Evolutionary conservation across 331 rosid genomes (phyloP), one percentile per base, ranked within the genome.

Genomic region (Rhamnella rubrinervis): DNA sequence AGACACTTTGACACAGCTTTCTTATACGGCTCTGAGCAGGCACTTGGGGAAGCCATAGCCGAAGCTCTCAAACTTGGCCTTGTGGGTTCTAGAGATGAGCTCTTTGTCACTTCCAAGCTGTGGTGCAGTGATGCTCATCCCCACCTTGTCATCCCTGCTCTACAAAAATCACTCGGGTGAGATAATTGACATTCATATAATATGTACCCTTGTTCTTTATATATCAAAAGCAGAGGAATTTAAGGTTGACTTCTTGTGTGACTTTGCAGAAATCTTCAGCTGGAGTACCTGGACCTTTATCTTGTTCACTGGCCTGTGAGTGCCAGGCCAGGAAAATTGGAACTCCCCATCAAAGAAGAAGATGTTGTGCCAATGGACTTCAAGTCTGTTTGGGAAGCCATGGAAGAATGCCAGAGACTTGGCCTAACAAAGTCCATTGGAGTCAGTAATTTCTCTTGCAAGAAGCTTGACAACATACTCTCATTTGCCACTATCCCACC

Each of bases 1-100:
- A 63, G 88, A 12, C 92, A 89, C 61, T 84, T 89, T 39, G 92
- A 86, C 18, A 84, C 92, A 6, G 91, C 96, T 38, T 50, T 83
- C 12, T 64, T 84, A 0, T 89, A 89, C 73, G 86, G 86, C 18
- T 82, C 88, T 0, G 92, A 86, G 13, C 47, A 40, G 47, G 13
- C 13, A 40, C 47, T 40, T 11, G 47, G 47, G 47, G 47, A 40
- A 40, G 92, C 84, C 67, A 53, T 87, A 17, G 67, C 60, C 4
- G 81, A 87, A 71, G 87, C 89, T 15, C 76, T 80, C 20, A 21
- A 71, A 8, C 80, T 77, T 7, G 87, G 89, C 26, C 75, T 87
- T 0, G 55, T 87, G 5, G 53, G 9, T 1, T 87, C 84, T 9
- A 67, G 87, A 25, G 78, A 75, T 15, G 72, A 87, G 4, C 77